Evolutionary conservation across 1,284 basidiomycete species (phyloP), one percentile per base, ranked within the genome.

Genomic region (Chondrostereum purpureum): DNA sequence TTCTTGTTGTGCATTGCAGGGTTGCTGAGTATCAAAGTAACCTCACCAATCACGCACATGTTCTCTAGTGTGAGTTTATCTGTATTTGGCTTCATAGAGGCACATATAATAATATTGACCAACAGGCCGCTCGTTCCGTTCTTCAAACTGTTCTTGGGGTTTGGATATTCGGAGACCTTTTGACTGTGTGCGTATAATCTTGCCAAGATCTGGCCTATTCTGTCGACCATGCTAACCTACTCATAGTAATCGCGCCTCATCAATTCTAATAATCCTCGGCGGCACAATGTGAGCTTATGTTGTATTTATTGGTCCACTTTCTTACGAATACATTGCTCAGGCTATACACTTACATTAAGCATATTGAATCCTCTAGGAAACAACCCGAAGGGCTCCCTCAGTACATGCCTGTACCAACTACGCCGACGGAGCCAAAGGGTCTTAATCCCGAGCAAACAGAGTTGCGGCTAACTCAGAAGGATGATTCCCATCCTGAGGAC

Each of bases 31-130:
- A 83, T 86, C 63, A 85, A 84, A 55, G 72, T 84, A 40, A 85
- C 82, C 11, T 81, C 78, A 53, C 83, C 82, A 4, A 70, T 85
- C 46, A 84, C 82, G 1, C 83, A 84, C 58, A 86, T 86, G 83
- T 83, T 85, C 62, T 80, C 78, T 14, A 81, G 79, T 55, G 82
- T 83, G 55, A 60, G 78, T 71, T 24, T 27, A 43, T 37, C 19
- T 16, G 12, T 12, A n/a, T 21, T 22, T 27, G n/a, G 27, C 13
- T 39, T 22, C 43, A 37, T 46, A 42, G 41, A 47, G 39, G 40
- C 35, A 50, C 37, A 48, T 37, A 18, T 19, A 16, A 46, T 43
- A 45, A 36, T 31, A 45, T 49, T 34, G 35, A 46, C 21, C 39
- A 17, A 21, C 46, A 83, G 81, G 83, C 83, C 31, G 81, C 81